phyloP scores from a whole-genome alignment of 2,329 filamentous ascomycete species.

The Trichoderma sp. region DNA sequence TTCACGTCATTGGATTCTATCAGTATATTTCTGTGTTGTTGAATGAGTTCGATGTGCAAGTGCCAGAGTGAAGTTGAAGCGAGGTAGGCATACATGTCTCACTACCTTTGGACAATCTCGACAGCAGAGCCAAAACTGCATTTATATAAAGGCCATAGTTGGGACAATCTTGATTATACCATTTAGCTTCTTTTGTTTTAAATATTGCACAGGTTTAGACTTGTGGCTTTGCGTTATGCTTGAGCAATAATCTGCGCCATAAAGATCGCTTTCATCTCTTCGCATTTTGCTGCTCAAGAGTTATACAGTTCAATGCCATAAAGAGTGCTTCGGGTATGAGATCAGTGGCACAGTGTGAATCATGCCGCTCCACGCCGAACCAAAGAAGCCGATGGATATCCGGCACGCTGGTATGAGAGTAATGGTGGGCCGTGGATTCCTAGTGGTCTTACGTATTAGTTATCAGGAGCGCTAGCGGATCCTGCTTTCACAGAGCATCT shows the following conservation, averaged over 20 bases:
- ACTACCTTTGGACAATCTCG: no score
- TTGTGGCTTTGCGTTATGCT: background rate
- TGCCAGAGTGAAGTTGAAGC: background rate
- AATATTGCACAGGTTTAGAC: background rate
- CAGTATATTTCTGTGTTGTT: background rate
- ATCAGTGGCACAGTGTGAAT: background rate
- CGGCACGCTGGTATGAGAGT: background rate
- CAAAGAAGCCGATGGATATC: background rate
- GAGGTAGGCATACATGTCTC: background rate
- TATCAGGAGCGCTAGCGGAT: background rate
- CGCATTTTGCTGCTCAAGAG: no score
- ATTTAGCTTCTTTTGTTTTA: background rate
- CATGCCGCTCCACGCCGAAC: background rate
- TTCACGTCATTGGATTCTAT: constrained; percentile 5
- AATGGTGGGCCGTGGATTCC: background rate
- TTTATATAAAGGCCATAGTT: no score
- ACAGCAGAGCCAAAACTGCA: no score
- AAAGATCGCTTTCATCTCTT: no score
- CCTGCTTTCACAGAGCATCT: background rate
- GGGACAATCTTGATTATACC: no score
- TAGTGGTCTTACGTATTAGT: background rate
- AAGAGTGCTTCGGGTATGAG: background rate
- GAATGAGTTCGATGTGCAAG: background rate
- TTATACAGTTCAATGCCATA: background rate
- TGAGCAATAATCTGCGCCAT: background rate